Evolutionary conservation across 2,329 filamentous ascomycete species (phyloP).

Genomic region (Stagonosporopsis tanaceti): DNA sequence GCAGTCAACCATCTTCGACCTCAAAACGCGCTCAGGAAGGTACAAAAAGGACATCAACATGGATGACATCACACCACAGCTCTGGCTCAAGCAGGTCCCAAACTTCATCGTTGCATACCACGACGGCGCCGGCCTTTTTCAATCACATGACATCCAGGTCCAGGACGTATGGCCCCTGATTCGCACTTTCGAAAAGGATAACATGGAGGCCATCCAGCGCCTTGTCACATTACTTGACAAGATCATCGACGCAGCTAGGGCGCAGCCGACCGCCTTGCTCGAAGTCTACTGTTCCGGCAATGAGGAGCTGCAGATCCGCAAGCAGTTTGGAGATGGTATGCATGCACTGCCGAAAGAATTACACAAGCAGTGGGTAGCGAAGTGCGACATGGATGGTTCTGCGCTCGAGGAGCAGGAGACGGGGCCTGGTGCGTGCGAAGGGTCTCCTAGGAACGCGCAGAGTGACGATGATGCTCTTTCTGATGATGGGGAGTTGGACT

Average conservation of each 20-base stretch:
- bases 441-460: not conserved
- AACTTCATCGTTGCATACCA: constrained; percentile 63
- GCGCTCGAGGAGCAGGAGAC: not conserved
- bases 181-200: constrained; percentile 53
- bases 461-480: not conserved
- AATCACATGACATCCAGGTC: constrained; percentile 48
- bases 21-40: constrained; percentile 59
- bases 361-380: constrained; percentile 22
- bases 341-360: constrained; percentile 32
- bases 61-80: constrained; percentile 52
- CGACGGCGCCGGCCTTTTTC: constrained; percentile 52
- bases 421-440: not conserved
- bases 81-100: constrained; percentile 62
- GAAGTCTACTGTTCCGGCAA: constrained; percentile 47
- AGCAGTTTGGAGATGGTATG: constrained; percentile 34
- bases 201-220: constrained; percentile 40
- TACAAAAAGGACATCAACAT: constrained; percentile 48
- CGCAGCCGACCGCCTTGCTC: constrained; percentile 29
- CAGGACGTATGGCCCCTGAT: constrained; percentile 50
- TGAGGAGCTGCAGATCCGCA: constrained; percentile 48
- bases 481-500: constrained; percentile 42
- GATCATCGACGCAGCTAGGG: constrained; percentile 39
- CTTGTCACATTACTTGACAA: constrained; percentile 42
- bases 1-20: constrained; percentile 59
- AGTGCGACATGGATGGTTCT: not conserved